phyloP scores from a whole-genome alignment of 2,329 filamentous ascomycete species.

The Cladosporium sp. region DNA sequence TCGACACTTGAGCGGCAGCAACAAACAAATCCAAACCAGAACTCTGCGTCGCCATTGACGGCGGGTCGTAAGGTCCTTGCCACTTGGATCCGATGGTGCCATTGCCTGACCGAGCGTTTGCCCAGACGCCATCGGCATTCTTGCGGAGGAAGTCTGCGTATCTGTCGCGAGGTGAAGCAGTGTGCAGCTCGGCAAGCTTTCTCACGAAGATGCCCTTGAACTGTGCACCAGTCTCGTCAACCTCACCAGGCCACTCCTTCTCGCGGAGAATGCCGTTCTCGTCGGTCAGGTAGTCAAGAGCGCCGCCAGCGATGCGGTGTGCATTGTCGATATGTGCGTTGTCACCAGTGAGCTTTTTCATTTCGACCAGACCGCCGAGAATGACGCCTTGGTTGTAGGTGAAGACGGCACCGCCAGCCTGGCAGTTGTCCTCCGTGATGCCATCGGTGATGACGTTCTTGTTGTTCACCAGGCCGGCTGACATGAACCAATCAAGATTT shows the following conservation, averaged over 20 bases:
- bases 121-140: slow-evolving; percentile 64
- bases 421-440: slow-evolving; percentile 43
- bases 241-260: slow-evolving; percentile 18
- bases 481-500: slow-evolving; percentile 49
- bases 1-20: slow-evolving; percentile 43
- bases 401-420: slow-evolving; percentile 41
- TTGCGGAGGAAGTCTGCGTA: slow-evolving; percentile 53
- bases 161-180: slow-evolving; percentile 42
- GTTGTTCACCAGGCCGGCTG: slow-evolving; percentile 45
- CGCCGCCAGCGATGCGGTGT: slow-evolving; percentile 34
- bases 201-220: slow-evolving; percentile 72
- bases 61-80: slow-evolving; percentile 54
- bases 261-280: slow-evolving; percentile 37
- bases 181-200: slow-evolving; percentile 57
- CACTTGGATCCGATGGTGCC: slow-evolving; percentile 55
- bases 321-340: slow-evolving; percentile 31
- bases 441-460: slow-evolving; percentile 42
- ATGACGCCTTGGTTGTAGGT: slow-evolving; percentile 60
- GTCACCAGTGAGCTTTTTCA: slow-evolving; percentile 39
- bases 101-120: slow-evolving; percentile 48
- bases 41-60: slow-evolving; percentile 58
- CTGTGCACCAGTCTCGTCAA: slow-evolving; percentile 47
- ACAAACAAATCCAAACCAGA: slow-evolving; percentile 65
- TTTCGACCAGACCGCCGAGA: slow-evolving; percentile 54
- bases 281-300: slow-evolving; percentile 34